These are phyloP conservation scores for Abelmoschus esculentus DNA, from an alignment of 345 rosid genomes.

Conservation along the genomic window DNA sequence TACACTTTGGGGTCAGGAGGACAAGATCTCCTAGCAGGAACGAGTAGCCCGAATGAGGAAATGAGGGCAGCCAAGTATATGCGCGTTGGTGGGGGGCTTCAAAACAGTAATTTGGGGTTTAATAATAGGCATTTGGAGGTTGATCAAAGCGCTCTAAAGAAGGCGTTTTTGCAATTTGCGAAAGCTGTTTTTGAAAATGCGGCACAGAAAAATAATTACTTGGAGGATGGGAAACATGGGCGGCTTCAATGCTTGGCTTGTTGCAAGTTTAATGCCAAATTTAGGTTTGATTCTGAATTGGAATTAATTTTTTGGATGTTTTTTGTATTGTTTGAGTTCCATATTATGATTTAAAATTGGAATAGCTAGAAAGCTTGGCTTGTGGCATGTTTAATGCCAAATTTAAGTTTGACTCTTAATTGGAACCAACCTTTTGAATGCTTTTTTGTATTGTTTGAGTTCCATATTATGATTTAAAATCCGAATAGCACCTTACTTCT, in stretches of 20 bases:
- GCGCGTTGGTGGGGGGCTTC: slow-evolving; percentile 31
- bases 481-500: background rate
- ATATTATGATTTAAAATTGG: background rate
- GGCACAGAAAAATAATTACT: slow-evolving; percentile 50
- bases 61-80: slow-evolving; percentile 47
- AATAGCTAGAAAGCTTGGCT: slow-evolving; percentile 39
- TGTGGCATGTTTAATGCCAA: slow-evolving; percentile 71
- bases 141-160: slow-evolving; percentile 54
- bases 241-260: slow-evolving; percentile 76
- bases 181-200: slow-evolving; percentile 62
- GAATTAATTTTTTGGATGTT: slow-evolving; percentile 9
- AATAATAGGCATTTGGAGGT: slow-evolving; percentile 36
- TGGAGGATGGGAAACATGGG: slow-evolving; percentile 77
- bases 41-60: slow-evolving; percentile 39
- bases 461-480: background rate
- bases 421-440: slow-evolving; percentile 11
- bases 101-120: slow-evolving; percentile 18
- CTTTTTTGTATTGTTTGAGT: background rate
- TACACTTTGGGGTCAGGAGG: slow-evolving; percentile 16
- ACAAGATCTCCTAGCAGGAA: slow-evolving; percentile 23
- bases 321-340: background rate
- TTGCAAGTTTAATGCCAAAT: slow-evolving; percentile 58
- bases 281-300: slow-evolving; percentile 15
- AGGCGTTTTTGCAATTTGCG: slow-evolving; percentile 58
- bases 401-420: slow-evolving; percentile 15